These are phyloP conservation scores for Apiotrichum sp. DNA, from an alignment of 1,284 basidiomycete species.

Conservation along the genomic window DNA sequence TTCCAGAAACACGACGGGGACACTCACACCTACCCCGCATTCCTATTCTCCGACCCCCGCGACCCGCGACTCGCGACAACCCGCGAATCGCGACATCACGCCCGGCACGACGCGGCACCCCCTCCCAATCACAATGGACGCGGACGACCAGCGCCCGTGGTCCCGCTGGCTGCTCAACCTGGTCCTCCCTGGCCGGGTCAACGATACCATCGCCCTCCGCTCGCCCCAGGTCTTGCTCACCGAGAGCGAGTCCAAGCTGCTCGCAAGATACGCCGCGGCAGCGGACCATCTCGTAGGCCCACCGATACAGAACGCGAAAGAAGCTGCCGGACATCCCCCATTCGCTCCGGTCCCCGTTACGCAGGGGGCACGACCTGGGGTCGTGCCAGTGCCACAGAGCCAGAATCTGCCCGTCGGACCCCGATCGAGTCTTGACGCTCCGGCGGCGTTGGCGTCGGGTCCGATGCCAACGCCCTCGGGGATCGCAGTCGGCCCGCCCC, in stretches of 20 bases:
- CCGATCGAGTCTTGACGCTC: no score
- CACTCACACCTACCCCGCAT: no score
- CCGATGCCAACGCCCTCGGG: neutral
- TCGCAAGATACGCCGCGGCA: neutral
- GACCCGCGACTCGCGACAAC: no score
- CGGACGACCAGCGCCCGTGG: conserved; percentile 2
- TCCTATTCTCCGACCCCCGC: no score
- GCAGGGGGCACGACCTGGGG: neutral
- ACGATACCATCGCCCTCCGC: conserved; percentile 2
- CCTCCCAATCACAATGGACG: neutral
- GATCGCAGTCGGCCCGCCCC: neutral
- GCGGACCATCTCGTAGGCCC: conserved; percentile 2
- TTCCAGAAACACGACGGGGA: no score
- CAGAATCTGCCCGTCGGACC: no score
- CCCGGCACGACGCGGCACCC: no score
- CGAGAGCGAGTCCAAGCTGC: conserved; percentile 1
- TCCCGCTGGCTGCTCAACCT: conserved; percentile 14
- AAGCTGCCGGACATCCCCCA: neutral
- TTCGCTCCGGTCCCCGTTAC: no score
- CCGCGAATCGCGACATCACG: no score
- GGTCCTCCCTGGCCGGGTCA: conserved; percentile 2
- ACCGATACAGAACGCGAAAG: no score
- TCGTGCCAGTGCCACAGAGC: no score
- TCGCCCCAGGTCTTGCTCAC: conserved; percentile 3
- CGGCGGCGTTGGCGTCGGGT: no score